Evolutionary conservation across 1,284 basidiomycete species (phyloP).

Genomic region (Pyrrhoderma lamaoense): DNA sequence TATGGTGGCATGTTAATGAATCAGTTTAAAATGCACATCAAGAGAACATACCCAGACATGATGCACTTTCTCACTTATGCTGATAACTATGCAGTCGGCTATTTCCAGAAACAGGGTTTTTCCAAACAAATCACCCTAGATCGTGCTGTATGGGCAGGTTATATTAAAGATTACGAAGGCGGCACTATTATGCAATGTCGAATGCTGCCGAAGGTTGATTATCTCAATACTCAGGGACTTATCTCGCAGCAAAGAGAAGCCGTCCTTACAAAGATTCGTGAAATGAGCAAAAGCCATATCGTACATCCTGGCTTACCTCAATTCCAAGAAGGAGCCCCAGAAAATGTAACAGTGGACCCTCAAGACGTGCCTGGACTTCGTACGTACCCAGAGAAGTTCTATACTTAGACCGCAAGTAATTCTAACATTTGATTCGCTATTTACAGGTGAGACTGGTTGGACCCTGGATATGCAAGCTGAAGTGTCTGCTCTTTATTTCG

Average conservation of each 20-base stretch:
- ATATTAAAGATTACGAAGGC: slow-evolving; percentile 99
- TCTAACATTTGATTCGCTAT: not conserved
- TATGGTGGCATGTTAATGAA: slow-evolving; percentile 99
- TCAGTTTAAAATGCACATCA: slow-evolving; percentile 93
- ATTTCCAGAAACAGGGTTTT: slow-evolving; percentile 99
- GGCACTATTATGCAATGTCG: slow-evolving; percentile 99
- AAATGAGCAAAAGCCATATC: slow-evolving; percentile 82
- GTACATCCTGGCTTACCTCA: slow-evolving; percentile 78
- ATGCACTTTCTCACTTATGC: slow-evolving; percentile 97
- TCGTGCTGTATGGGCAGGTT: slow-evolving; percentile 92
- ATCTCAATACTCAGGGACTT: slow-evolving; percentile 77
- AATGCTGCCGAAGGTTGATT: slow-evolving; percentile 88
- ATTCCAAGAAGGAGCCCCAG: slow-evolving; percentile 56
- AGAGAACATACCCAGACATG: slow-evolving; percentile 72
- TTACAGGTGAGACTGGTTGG: slow-evolving; percentile 86
- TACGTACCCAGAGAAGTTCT: slow-evolving; percentile 34
- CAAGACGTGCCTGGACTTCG: slow-evolving; percentile 81
- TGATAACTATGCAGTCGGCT: slow-evolving; percentile 98
- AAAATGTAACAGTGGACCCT: slow-evolving; percentile 48
- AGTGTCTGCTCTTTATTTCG: slow-evolving; percentile 2
- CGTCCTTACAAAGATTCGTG: slow-evolving; percentile 82
- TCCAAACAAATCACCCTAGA: slow-evolving; percentile 94
- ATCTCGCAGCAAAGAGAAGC: slow-evolving; percentile 84
- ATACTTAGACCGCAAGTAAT: slow-evolving; percentile 1
- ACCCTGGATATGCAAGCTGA: slow-evolving; percentile 61